phyloP scores from a whole-genome alignment of 2,329 filamentous ascomycete genomes.

The Alternaria incomplexa region DNA sequence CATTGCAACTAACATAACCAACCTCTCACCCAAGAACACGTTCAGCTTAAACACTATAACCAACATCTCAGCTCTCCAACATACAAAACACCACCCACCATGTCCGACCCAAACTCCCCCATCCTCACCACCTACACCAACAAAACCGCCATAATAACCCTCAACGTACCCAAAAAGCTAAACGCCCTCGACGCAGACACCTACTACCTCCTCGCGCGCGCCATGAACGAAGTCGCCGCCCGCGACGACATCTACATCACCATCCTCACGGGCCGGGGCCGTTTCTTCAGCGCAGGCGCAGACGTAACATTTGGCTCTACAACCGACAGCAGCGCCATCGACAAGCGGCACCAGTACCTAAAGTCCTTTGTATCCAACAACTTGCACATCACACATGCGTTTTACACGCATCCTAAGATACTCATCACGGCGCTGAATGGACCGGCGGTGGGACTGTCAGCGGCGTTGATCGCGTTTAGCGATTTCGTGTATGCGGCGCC shows the following conservation, averaged over 20 bases:
- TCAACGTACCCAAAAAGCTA: conserved; percentile 85
- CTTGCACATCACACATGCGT: conserved; percentile 85
- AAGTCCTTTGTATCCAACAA: conserved; percentile 81
- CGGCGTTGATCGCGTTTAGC: conserved; percentile 79
- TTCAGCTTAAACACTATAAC: neutral
- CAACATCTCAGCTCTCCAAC: neutral
- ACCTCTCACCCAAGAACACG: conserved; percentile 9
- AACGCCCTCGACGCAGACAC: conserved; percentile 75
- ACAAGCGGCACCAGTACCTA: conserved; percentile 65
- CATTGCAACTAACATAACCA: conserved; percentile 13
- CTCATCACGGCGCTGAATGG: conserved; percentile 91
- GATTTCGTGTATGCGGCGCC: conserved; percentile 92
- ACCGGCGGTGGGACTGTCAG: conserved; percentile 85
- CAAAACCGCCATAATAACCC: conserved; percentile 81
- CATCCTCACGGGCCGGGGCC: conserved; percentile 79
- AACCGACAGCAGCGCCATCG: conserved; percentile 40
- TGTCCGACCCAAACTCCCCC: conserved; percentile 50
- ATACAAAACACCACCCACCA: conserved; percentile 14
- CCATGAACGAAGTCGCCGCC: conserved; percentile 77
- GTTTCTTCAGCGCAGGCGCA: conserved; percentile 88
- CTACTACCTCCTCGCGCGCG: conserved; percentile 78
- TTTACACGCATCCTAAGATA: conserved; percentile 93
- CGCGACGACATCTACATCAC: conserved; percentile 85
- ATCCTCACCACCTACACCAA: conserved; percentile 69
- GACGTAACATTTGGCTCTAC: conserved; percentile 69